phyloP scores from a whole-genome alignment of 345 rosid species.

The Pseudoturritis turrita region DNA sequence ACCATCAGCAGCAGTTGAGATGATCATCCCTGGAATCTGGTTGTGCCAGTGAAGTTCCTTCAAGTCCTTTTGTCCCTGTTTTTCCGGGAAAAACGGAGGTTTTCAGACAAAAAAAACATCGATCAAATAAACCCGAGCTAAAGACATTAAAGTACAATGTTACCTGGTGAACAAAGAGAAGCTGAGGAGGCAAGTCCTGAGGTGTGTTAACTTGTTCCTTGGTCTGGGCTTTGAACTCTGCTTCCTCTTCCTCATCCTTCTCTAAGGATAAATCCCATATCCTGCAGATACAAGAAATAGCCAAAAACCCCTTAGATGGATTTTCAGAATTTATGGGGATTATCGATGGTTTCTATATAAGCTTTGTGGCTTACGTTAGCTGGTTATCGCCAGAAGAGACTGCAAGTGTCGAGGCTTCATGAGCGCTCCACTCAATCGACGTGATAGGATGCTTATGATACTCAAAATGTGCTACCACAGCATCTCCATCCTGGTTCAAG shows the following conservation, averaged over 20 bases:
- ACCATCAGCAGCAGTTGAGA: constrained; percentile 79
- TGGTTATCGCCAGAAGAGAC: constrained; percentile 88
- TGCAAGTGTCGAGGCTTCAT: constrained; percentile 81
- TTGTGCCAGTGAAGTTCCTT: constrained; percentile 95
- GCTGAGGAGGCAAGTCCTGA: constrained; percentile 84
- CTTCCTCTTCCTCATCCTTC: constrained; percentile 95
- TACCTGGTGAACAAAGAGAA: constrained; percentile 96
- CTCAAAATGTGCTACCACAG: constrained; percentile 83
- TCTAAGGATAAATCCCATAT: constrained; percentile 97
- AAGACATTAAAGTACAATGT: background rate
- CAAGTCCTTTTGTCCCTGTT: constrained; percentile 84
- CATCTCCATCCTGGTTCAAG: constrained; percentile 54
- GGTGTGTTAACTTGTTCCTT: constrained; percentile 83
- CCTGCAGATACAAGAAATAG: constrained; percentile 32
- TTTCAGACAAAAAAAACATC: background rate
- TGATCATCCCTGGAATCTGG: constrained; percentile 91
- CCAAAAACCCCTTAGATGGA: background rate
- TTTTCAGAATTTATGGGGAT: background rate
- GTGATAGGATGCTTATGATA: constrained; percentile 86
- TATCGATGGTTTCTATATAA: background rate
- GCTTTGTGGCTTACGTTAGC: constrained; percentile 58
- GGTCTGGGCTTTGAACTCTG: constrained; percentile 80
- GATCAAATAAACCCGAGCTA: background rate
- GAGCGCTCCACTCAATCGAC: constrained; percentile 95
- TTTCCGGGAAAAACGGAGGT: background rate